These are phyloP conservation scores for Peniophora sp. DNA, from an alignment of 1,284 basidiomycete species.

Conservation along the genomic window DNA sequence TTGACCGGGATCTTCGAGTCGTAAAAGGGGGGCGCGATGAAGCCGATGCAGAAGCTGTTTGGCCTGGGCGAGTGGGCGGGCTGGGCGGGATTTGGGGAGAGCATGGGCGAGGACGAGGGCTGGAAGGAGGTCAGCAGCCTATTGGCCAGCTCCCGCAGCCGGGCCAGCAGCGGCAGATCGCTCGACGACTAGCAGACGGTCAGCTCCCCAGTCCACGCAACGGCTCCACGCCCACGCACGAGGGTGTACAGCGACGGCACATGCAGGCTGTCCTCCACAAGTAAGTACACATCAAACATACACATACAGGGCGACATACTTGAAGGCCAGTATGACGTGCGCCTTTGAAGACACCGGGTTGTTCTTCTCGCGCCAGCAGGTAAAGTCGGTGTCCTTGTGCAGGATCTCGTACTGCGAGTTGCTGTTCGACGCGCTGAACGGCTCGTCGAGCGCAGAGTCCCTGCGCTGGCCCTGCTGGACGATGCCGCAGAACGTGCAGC, in stretches of 20 bases:
- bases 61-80: constrained; percentile 9
- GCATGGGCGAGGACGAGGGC: constrained; percentile 27
- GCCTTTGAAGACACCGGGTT: constrained; percentile 63
- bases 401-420: constrained; percentile 45
- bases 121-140: constrained; percentile 45
- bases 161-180: constrained; percentile 63
- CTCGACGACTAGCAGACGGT: constrained; percentile 50
- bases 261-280: constrained; percentile 47
- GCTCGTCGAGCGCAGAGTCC: constrained; percentile 29
- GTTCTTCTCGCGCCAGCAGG: constrained; percentile 58
- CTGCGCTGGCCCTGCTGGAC: constrained; percentile 39
- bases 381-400: constrained; percentile 70
- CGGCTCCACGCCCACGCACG: constrained; percentile 30
- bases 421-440: constrained; percentile 35
- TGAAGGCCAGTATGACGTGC: constrained; percentile 67
- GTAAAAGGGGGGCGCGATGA: constrained; percentile 67
- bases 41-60: constrained; percentile 51
- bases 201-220: constrained; percentile 2
- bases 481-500: constrained; percentile 70
- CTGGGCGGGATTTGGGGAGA: constrained; percentile 12
- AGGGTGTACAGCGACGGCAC: constrained; percentile 69
- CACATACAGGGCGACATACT: too few species aligned
- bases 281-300: not conserved
- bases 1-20: constrained; percentile 69
- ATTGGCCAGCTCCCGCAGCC: constrained; percentile 49